Evolutionary conservation across 495 filamentous ascomycete species (phyloP), one percentile per base, ranked within the genome.

Genomic region (Daldinia childiae): DNA sequence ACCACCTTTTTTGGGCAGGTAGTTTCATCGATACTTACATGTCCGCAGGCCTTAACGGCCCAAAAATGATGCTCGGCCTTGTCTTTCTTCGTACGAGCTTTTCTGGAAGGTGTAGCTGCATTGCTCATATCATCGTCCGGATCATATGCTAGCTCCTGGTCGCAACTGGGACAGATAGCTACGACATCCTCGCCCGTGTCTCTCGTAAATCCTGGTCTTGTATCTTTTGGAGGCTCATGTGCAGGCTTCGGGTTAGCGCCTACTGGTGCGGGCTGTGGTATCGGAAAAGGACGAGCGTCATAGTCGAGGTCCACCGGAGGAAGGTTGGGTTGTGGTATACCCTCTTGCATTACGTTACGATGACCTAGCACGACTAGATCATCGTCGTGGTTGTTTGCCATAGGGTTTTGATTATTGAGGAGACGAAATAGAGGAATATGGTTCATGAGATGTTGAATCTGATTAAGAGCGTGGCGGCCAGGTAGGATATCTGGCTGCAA

Each of bases 41-140:
- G 83, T 45, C 83, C 83, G 63, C 83, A 85, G 4, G 77, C 76
- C 69, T 83, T 85, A 30, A 85, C 75, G 0, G 82, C 82, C 82
- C 82, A 85, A 66, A 85, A 85, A 58, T 83, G 78, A 55, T 85
- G 82, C 63, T 84, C 82, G 38, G 80, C 82, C 15, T 72, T 71
- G 38, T 82, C 80, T 68, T 82, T 84, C 58, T 74, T 78, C 4
- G 74, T 78, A 11, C 79, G 72, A 8, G 72, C 55, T 64, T 78
- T 83, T 78, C 80, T 84, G 6, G 66, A 27, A 0, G 81, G 75
- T 15, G 74, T 76, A 1, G 66, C 17, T 45, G 70, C 52, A 6
- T 72, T 66, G 29, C 66, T 65, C 4, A 59, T 70, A 19, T 71
- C 71, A 5, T 59, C 69, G 27, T 81, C 77, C 8, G 81, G 81